These are phyloP conservation scores for Tylopilus balloui DNA, from an alignment of 768 basidiomycete genomes.

Conservation along the genomic window DNA sequence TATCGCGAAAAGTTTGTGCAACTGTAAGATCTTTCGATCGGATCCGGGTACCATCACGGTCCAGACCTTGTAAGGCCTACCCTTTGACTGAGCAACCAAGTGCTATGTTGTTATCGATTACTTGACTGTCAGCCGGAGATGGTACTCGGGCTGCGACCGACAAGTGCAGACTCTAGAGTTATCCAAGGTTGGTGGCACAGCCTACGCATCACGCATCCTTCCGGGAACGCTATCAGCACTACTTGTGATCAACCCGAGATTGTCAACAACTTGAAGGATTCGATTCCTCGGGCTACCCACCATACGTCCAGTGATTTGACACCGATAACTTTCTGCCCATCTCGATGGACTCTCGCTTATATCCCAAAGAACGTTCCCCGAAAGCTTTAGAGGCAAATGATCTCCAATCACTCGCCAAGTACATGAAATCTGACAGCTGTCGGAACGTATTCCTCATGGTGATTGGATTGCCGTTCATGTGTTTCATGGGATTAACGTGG, in stretches of 20 bases:
- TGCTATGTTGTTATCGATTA: neutral
- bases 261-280: neutral
- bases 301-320: neutral
- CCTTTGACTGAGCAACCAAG: too few relatives aligned
- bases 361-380: slow-evolving; percentile 3
- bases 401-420: slow-evolving; percentile 50
- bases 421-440: slow-evolving; percentile 65
- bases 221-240: neutral
- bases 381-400: slow-evolving; percentile 35
- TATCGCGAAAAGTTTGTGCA: too few relatives aligned
- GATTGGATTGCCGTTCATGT: slow-evolving; percentile 5
- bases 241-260: neutral
- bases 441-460: slow-evolving; percentile 74
- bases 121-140: too few relatives aligned
- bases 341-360: slow-evolving; percentile 12
- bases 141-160: too few relatives aligned
- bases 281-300: neutral
- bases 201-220: neutral
- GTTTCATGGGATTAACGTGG: slow-evolving; percentile 3
- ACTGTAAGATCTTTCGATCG: too few relatives aligned
- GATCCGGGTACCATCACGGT: too few relatives aligned
- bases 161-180: too few relatives aligned
- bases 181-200: too few relatives aligned
- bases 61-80: too few relatives aligned
- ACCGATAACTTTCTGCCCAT: neutral